Evolutionary conservation across 805 yeast species (phyloP).

Genomic region (Candida verbasci): DNA sequence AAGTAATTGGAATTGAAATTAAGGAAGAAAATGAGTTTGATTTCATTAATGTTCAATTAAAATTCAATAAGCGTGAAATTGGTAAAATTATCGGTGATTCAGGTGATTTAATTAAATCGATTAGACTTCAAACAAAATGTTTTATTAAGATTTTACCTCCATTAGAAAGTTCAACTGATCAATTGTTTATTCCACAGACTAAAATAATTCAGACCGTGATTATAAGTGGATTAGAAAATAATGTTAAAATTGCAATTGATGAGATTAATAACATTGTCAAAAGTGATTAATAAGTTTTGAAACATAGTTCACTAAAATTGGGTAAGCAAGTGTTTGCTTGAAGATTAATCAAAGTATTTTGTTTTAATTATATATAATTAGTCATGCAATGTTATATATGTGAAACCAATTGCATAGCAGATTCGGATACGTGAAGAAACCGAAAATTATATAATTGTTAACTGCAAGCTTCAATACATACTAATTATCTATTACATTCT

Average conservation of each 20-base stretch:
- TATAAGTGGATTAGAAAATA: constrained; percentile 13
- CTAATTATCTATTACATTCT: too few species aligned
- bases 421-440: too few species aligned
- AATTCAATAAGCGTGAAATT: constrained; percentile 16
- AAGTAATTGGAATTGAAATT: background rate
- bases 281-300: too few species aligned
- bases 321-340: too few species aligned
- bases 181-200: constrained; percentile 9
- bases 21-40: too few species aligned
- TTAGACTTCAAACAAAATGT: constrained; percentile 20
- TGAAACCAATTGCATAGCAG: too few species aligned
- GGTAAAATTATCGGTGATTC: constrained; percentile 21
- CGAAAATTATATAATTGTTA: too few species aligned
- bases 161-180: background rate
- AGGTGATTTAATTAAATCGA: constrained; percentile 18
- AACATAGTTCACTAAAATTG: too few species aligned
- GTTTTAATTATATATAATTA: too few species aligned
- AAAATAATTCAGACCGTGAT: constrained; percentile 14
- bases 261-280: constrained; percentile 11
- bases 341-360: too few species aligned
- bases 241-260: constrained; percentile 13
- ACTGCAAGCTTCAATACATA: too few species aligned
- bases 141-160: constrained; percentile 17
- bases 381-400: too few species aligned
- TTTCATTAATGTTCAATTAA: constrained; percentile 1